Percentiles rank a stretch among this genome's conserved stretches.
These are phyloP conservation scores for Stenogyne calaminthoides DNA, from an alignment of 305 asterid species.

Conservation along the genomic window DNA sequence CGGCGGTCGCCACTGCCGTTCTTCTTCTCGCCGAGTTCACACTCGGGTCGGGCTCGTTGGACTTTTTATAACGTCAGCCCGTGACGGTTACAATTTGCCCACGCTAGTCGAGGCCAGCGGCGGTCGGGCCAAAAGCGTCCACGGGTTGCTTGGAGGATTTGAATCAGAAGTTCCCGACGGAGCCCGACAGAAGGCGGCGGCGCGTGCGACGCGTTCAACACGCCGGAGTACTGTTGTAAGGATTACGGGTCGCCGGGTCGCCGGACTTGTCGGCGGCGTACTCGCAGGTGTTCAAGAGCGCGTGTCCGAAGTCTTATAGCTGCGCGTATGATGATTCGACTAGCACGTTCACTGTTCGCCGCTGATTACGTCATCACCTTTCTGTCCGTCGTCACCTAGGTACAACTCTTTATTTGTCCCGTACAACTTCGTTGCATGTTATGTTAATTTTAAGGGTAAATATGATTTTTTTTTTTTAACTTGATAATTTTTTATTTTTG, in stretches of 20 bases:
- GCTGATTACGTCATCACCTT: constrained; percentile 64
- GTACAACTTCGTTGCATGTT: neutral
- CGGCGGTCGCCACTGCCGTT: constrained; percentile 74
- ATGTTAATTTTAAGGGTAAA: neutral
- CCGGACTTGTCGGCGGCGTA: constrained; percentile 68
- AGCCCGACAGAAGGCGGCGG: constrained; percentile 54
- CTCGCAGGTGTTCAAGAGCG: constrained; percentile 68
- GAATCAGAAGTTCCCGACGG: constrained; percentile 66
- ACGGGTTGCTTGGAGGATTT: constrained; percentile 81
- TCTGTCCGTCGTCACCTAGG: constrained; percentile 55
- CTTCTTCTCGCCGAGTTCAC: constrained; percentile 78
- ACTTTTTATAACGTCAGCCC: constrained; percentile 84
- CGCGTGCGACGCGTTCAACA: constrained; percentile 69
- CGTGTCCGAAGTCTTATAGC: constrained; percentile 80
- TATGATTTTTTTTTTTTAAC: too few relatives aligned
- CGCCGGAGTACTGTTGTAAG: constrained; percentile 73
- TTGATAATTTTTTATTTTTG: too few relatives aligned
- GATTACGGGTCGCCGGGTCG: constrained; percentile 66
- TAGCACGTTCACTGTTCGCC: constrained; percentile 64
- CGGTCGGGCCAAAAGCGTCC: constrained; percentile 55
- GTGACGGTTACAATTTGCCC: constrained; percentile 73
- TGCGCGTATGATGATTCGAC: constrained; percentile 80
- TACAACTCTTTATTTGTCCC: constrained; percentile 5
- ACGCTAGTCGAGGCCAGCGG: constrained; percentile 26
- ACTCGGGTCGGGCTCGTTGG: constrained; percentile 52